Percentiles rank a stretch among this genome's conserved stretches.
Evolutionary conservation across 2,329 filamentous ascomycete genomes (phyloP).

Genomic region (Dichotomopilus funicola): DNA sequence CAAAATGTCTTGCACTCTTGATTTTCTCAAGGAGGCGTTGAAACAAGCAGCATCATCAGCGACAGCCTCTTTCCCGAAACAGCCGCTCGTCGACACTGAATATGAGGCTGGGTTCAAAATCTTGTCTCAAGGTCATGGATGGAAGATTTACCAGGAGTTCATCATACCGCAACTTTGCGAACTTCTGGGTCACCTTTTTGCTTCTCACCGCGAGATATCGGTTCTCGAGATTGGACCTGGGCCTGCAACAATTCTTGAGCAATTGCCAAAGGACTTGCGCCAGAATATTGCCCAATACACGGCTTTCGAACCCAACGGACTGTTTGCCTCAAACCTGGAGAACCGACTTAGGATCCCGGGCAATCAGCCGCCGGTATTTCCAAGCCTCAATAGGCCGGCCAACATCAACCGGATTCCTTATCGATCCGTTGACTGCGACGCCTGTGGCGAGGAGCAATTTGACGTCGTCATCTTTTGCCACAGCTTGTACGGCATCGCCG

Average conservation of each 20-base stretch:
- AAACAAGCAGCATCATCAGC: no score
- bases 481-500: conserved; percentile 56
- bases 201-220: conserved; percentile 39
- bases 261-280: conserved; percentile 38
- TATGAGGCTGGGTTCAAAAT: conserved; percentile 44
- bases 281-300: conserved; percentile 42
- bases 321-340: conserved; percentile 40
- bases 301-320: conserved; percentile 47
- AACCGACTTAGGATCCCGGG: conserved; percentile 33
- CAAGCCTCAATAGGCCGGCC: conserved; percentile 31
- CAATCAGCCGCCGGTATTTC: conserved; percentile 31
- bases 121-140: conserved; percentile 32
- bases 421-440: conserved; percentile 4
- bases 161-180: conserved; percentile 43
- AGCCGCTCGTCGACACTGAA: conserved; percentile 39
- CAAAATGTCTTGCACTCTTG: no score
- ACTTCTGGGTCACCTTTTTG: conserved; percentile 36
- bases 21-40: no score
- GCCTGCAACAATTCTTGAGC: conserved; percentile 45
- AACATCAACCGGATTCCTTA: conserved; percentile 38
- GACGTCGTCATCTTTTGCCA: conserved; percentile 57
- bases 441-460: conserved; percentile 34
- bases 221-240: conserved; percentile 56
- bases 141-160: conserved; percentile 42
- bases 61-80: conserved; percentile 14